Conservation (phyloP, 2,329 filamentous ascomycete species). For the Phialemonium atrogriseum region DNA sequence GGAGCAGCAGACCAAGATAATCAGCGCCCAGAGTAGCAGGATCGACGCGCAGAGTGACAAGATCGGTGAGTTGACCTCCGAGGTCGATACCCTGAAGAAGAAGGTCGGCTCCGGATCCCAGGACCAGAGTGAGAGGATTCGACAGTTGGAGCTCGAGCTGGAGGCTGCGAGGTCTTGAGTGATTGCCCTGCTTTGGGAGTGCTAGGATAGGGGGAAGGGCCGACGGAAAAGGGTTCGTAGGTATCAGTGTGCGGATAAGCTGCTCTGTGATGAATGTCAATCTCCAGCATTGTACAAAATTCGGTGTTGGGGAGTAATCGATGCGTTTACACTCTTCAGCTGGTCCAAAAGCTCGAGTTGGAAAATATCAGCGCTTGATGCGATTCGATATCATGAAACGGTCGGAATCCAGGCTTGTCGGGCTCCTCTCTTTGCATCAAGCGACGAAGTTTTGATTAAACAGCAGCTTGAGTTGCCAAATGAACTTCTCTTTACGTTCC, state of each 20-base stretch:
- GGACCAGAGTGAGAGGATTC: conserved; percentile 60
- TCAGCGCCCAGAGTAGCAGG: conserved; percentile 64
- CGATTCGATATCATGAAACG: too few species aligned
- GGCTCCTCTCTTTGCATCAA: too few species aligned
- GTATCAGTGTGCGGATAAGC: neutral
- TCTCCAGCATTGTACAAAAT: too few species aligned
- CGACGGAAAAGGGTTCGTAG: neutral
- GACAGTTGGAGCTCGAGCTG: conserved; percentile 59
- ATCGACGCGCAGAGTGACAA: conserved; percentile 63
- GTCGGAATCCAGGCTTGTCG: too few species aligned
- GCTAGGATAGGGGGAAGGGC: neutral
- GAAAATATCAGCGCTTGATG: too few species aligned
- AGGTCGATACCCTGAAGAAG: conserved; percentile 76
- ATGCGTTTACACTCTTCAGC: neutral
- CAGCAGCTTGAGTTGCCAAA: too few species aligned
- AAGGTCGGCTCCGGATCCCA: conserved; percentile 53
- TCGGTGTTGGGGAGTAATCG: neutral
- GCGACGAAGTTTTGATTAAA: too few species aligned
- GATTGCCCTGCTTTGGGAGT: neutral
- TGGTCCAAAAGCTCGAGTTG: neutral
- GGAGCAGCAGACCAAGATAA: conserved; percentile 67
- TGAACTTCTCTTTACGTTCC: too few species aligned
- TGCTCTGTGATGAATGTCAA: too few species aligned
- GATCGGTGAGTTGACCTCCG: conserved; percentile 59
- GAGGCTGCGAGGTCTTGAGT: conserved; percentile 53